Evolutionary conservation across 169 alveolate genomes (phyloP).

Genomic region (Theileria annulata): DNA sequence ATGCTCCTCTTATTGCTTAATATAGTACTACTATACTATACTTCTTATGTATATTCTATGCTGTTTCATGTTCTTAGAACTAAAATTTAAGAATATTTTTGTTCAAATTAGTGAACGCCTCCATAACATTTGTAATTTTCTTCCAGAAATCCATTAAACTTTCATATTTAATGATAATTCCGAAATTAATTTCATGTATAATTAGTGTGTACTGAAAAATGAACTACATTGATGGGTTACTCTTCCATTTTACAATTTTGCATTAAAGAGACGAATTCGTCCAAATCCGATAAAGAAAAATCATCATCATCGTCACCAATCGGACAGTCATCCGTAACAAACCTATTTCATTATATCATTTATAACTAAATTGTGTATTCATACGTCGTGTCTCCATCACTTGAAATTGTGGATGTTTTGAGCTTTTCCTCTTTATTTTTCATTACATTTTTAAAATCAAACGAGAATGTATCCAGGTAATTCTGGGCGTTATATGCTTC

Average conservation of each 20-base stretch:
- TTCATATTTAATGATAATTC: no score
- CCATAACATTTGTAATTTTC: no score
- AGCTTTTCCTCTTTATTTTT: not conserved
- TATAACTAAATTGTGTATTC: not conserved
- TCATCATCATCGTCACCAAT: not conserved
- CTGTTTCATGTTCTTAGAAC: not conserved
- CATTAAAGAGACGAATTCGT: slow-evolving; percentile 55
- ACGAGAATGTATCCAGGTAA: slow-evolving; percentile 8
- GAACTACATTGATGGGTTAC: not conserved
- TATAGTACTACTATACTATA: not conserved
- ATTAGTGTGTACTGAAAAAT: no score
- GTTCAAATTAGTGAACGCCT: not conserved
- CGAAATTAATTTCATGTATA: no score
- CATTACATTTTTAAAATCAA: slow-evolving; percentile 3
- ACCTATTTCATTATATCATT: not conserved
- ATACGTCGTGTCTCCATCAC: slow-evolving; percentile 40
- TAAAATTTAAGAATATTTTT: not conserved
- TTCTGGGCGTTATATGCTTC: not conserved
- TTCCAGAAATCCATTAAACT: no score
- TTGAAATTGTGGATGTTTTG: not conserved
- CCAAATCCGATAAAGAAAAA: slow-evolving; percentile 37
- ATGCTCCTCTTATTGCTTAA: slow-evolving; percentile 68
- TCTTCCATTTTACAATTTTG: slow-evolving; percentile 31
- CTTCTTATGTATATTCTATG: not conserved
- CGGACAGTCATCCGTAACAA: slow-evolving; percentile 12